Evolutionary conservation across 2,329 filamentous ascomycete genomes (phyloP), one percentile per base, ranked within the genome.

Genomic region (Helminthosporium solani): DNA sequence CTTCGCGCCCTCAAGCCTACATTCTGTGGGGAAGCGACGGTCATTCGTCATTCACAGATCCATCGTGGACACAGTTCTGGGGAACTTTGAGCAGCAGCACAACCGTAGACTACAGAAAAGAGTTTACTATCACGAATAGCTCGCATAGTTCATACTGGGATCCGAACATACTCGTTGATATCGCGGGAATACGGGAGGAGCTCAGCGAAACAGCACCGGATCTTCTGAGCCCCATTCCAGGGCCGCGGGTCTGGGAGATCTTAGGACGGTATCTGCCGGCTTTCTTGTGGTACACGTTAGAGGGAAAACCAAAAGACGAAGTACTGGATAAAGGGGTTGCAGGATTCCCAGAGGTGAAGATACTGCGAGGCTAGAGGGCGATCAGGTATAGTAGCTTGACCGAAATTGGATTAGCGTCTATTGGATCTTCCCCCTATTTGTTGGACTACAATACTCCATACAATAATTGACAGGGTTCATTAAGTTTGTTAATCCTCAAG

Each of bases 111-210:
- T 53, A 46, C 16, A 35, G 40, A 37, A 54, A 46, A 27, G 44
- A 50, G 19, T 51, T 57, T 28, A 42, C 28, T 11, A 42, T 54
- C 23, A 44, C 20, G 19, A 44, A 50, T 15, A 49, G 41, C 25
- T 11, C 47, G n/a, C 53, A 54, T 45, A 41, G 40, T 2, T 46
- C 36, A n/a, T 52, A 47, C 36, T 56, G 51, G 53, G 51, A 56
- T 47, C 40, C 53, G 14, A 47, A 48, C 36, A 33, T 54, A 8
- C 31, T 54, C 1, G 51, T 49, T 1, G 48, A 54, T 46, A 30
- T 51, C 19, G 47, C 51, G 31, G 46, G 46, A 1, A 47, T 53
- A 2, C 23, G 48, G 16, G 41, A 42, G 14, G 25, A 31, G 3
- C 27, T 56, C 15, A 52, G 34, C 30, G 47, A 56, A 28, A 46